Evolutionary conservation across 495 filamentous ascomycete genomes (phyloP).

Genomic region (Lasiosphaeris hirsuta): DNA sequence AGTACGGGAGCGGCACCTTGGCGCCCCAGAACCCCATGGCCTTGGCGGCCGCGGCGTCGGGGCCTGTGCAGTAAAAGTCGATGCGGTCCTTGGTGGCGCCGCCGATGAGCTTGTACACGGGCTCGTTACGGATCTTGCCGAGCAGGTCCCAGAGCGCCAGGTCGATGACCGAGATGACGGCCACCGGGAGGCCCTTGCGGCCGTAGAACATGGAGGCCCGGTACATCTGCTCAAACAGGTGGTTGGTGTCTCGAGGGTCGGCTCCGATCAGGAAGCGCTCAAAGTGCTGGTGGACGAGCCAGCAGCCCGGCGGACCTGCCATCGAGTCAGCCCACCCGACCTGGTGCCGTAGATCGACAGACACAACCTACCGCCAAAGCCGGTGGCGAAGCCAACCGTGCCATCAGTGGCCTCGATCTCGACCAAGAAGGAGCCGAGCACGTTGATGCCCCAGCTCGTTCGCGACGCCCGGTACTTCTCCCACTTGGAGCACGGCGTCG

Average conservation of each 20-base stretch:
- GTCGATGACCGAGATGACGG: slow-evolving; percentile 91
- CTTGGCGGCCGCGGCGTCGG: slow-evolving; percentile 73
- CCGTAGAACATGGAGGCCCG: slow-evolving; percentile 93
- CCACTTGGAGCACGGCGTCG: slow-evolving; percentile 86
- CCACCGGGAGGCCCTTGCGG: slow-evolving; percentile 82
- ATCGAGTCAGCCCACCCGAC: slow-evolving; percentile 9
- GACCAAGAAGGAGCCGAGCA: slow-evolving; percentile 89
- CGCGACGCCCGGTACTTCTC: slow-evolving; percentile 81
- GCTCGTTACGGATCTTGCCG: slow-evolving; percentile 85
- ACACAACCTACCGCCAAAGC: slow-evolving; percentile 68
- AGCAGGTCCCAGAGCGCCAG: slow-evolving; percentile 87
- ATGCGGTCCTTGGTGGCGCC: slow-evolving; percentile 75
- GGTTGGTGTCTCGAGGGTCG: slow-evolving; percentile 83
- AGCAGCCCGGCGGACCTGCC: slow-evolving; percentile 77
- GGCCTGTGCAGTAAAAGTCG: slow-evolving; percentile 92
- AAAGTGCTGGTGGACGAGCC: slow-evolving; percentile 88
- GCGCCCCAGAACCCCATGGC: slow-evolving; percentile 82
- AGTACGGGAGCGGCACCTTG: slow-evolving; percentile 85
- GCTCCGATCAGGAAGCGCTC: slow-evolving; percentile 84
- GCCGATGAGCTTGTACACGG: slow-evolving; percentile 91
- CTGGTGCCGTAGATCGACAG: neutral
- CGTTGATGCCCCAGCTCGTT: slow-evolving; percentile 94
- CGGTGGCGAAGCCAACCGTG: slow-evolving; percentile 86
- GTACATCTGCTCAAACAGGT: slow-evolving; percentile 94
- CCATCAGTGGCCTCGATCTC: slow-evolving; percentile 87